These are phyloP conservation scores for Neophaeococcomyces mojaviensis DNA, from an alignment of 2,329 filamentous ascomycete species.

Conservation along the genomic window DNA sequence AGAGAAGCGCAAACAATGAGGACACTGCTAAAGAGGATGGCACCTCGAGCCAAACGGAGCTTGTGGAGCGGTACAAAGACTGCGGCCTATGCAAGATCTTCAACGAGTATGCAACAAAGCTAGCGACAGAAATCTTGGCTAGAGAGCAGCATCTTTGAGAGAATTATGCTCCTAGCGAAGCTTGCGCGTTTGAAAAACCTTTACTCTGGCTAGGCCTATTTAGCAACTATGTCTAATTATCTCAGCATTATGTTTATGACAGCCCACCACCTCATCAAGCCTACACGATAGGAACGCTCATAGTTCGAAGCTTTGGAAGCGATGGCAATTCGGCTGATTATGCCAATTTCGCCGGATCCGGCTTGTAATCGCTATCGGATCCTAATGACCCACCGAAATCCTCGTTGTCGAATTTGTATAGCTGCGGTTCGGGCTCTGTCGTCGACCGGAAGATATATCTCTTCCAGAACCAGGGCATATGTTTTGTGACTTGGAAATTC, in stretches of 20 bases:
- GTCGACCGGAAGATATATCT: slow-evolving; percentile 33
- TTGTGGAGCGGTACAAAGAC: slow-evolving; percentile 20
- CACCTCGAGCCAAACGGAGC: neutral
- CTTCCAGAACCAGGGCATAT: slow-evolving; percentile 41
- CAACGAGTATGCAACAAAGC: slow-evolving; percentile 15
- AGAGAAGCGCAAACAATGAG: neutral
- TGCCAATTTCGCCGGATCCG: neutral
- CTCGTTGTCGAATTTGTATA: slow-evolving; percentile 43
- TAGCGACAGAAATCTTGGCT: neutral
- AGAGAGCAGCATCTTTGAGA: too few species aligned
- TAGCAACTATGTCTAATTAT: neutral
- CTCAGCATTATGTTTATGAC: neutral
- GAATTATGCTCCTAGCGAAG: too few species aligned
- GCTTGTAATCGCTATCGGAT: neutral
- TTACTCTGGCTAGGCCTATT: too few species aligned
- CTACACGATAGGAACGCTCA: neutral
- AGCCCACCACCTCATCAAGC: neutral
- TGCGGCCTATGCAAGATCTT: slow-evolving; percentile 20
- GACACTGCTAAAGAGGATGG: neutral
- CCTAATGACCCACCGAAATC: neutral
- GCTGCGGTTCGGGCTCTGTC: slow-evolving; percentile 28
- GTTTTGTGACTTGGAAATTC: slow-evolving; percentile 31
- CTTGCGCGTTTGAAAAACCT: too few species aligned
- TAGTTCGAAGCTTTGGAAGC: neutral
- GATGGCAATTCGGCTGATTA: neutral